Base-by-base conservation (phyloP, 2,329 filamentous ascomycete genomes). In the Trichoderma koningiopsis region DNA sequence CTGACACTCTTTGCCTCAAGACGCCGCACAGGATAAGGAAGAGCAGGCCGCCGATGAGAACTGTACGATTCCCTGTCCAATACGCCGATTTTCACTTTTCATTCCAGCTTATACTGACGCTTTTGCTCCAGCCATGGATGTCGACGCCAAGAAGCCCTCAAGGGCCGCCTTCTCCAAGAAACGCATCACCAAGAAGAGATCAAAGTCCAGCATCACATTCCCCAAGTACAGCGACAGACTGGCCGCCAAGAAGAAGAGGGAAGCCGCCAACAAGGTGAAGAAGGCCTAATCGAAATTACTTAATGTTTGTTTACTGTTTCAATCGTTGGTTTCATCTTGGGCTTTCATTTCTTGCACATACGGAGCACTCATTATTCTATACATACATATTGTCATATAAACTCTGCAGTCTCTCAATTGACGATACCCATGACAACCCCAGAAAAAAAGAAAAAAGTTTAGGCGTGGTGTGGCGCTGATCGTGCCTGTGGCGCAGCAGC, bases 161-260 rank as follows among this genome's bases (percentile, higher is more conserved):
- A 81, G 79, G 71, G 75, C 80, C 16, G 77, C 79, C 27, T 78
- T 73, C 47, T 77, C 79, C 71, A 88, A 84, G 80, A 85, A 83
- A 77, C 84, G 85, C 74, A 81, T 88, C 66, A 82, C 85, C 78
- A 90, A 89, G 83, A 83, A 84, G 76, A 84, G 81, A 73, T 87
- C 85, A 78, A 87, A 84, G 73, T 81, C 83, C 52, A 83, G 83
- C 70, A 89, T 90, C 70, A 86, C 88, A 27, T 91, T 90, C 71
- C 83, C 83, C 65, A 88, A 84, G 75, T 88, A 86, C 76, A 84
- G 84, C 71, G 84, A 87, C 69, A 83, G 83, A 71, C 78, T 82
- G 72, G 81, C 79, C 66, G 79, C 79, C 72, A 83, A 81, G 75
- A 85, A 83, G 79, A 82, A 80, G 75, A 77, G 73, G 63, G 65